Evolutionary conservation across 805 yeast species (phyloP), one percentile per base, ranked within the genome.

Genomic region (Diddensiella transvaalensis): DNA sequence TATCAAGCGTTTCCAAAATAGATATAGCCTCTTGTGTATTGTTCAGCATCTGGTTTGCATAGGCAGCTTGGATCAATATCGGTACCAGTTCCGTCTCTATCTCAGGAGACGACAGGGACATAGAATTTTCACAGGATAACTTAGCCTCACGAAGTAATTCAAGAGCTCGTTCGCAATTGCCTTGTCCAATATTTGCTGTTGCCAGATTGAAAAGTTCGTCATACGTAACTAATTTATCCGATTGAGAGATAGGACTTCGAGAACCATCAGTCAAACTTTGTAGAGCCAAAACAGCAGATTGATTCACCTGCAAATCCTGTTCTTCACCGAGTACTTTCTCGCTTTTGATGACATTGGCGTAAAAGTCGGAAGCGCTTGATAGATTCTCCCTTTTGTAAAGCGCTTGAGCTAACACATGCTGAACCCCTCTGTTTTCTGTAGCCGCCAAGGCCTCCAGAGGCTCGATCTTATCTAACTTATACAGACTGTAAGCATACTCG

Each of bases 181-280:
- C 70, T 35, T 67, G 67, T 6, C 73, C 69, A 42, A 82, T 61
- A 43, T 67, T 64, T 33, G 78, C 72, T 50, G 80, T 67, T 0
- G 87, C 80, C 5, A 71, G 68, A 65, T 85, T 85, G 69, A 82
- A 84, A 3, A 72, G 60, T 46, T 72, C 72, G 59, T 85, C 91
- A 58, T 83, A 82, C 5, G 78, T 68, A 15, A 50, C 42, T 3
- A 47, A 11, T 18, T 29, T 37, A 15, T 21, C 22, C 17, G 17
- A n/a, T n/a, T 10, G 10, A n/a, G 13, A 10, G n/a, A 8, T 24
- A 4, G 10, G n/a, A 10, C 4, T 17, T n/a, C 4, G 21, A 4
- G 19, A 6, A 21, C 22, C 40, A 8, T 33, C 39, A 33, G 30
- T 42, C 21, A 30, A 13, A 19, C 18, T 19, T 11, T 21, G 18